Conservation (phyloP, 2,329 filamentous ascomycete species). For the Neonectria magnoliae region DNA sequence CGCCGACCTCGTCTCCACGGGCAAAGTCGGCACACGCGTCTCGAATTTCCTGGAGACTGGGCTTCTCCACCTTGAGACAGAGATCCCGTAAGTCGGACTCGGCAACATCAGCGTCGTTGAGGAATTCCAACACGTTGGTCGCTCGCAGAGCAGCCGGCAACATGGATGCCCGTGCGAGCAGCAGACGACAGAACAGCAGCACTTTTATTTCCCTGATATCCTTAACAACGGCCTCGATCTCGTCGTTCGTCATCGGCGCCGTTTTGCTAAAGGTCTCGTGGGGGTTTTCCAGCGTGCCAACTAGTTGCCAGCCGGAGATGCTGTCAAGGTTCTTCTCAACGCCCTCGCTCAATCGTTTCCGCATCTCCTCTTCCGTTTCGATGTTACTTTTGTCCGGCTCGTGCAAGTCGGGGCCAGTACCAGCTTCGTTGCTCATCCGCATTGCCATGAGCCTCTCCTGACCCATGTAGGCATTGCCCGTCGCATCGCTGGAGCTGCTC, state of each 20-base stretch:
- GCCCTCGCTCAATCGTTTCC: conserved; percentile 38
- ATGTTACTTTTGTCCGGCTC: conserved; percentile 44
- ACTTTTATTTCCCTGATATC: conserved; percentile 45
- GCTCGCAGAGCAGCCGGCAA: conserved; percentile 41
- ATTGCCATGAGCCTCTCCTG: conserved; percentile 35
- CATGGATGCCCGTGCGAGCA: conserved; percentile 40
- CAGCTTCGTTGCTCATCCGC: not conserved
- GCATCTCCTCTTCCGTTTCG: conserved; percentile 44
- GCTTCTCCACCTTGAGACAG: conserved; percentile 41
- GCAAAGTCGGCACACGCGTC: conserved; percentile 46
- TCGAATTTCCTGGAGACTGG: conserved; percentile 41
- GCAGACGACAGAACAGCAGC: conserved; percentile 41
- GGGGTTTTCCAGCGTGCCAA: conserved; percentile 42
- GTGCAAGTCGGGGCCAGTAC: not conserved
- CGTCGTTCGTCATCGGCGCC: conserved; percentile 39
- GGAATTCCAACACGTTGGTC: conserved; percentile 39
- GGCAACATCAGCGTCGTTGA: conserved; percentile 37
- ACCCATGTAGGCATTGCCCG: not conserved
- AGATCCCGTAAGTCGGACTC: conserved; percentile 43
- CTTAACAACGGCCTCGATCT: conserved; percentile 36
- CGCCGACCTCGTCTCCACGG: conserved; percentile 34
- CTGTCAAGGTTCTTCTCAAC: conserved; percentile 40
- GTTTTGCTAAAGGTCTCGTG: conserved; percentile 37
- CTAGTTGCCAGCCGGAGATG: conserved; percentile 31
- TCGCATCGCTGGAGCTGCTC: not conserved